These are phyloP conservation scores for Tagetes erecta DNA, from an alignment of 129 eudicot genomes.

Conservation along the genomic window DNA sequence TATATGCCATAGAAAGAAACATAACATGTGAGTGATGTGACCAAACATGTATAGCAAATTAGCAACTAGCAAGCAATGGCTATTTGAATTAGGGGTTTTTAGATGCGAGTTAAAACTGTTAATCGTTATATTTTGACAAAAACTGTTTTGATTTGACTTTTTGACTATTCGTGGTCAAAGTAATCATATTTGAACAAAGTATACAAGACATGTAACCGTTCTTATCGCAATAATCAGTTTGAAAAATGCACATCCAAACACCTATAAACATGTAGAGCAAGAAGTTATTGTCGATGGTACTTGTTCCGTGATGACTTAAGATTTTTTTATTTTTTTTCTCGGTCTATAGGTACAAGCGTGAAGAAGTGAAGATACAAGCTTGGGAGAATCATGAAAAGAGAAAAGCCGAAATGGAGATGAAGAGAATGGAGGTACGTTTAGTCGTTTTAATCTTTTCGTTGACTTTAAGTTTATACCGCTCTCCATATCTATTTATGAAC, in stretches of 20 bases:
- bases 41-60: neutral
- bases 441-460: constrained; percentile 10
- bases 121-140: neutral
- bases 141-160: neutral
- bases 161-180: neutral
- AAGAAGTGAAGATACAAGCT: constrained; percentile 93
- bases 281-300: neutral
- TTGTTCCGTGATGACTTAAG: neutral
- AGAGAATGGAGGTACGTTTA: constrained; percentile 70
- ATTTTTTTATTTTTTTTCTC: neutral
- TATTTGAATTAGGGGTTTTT: constrained; percentile 4
- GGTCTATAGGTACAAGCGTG: constrained; percentile 69
- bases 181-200: neutral
- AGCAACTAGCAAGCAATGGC: neutral
- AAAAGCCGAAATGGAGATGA: constrained; percentile 93
- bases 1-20: neutral
- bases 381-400: constrained; percentile 96
- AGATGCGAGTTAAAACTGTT: neutral
- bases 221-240: too few species aligned
- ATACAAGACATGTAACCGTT: neutral
- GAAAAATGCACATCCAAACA: neutral
- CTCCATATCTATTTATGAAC: neutral
- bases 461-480: neutral
- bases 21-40: neutral
- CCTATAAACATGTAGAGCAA: neutral